These are phyloP conservation scores for Claviceps lovelessii DNA, from an alignment of 2,329 filamentous ascomycete genomes.

Conservation along the genomic window DNA sequence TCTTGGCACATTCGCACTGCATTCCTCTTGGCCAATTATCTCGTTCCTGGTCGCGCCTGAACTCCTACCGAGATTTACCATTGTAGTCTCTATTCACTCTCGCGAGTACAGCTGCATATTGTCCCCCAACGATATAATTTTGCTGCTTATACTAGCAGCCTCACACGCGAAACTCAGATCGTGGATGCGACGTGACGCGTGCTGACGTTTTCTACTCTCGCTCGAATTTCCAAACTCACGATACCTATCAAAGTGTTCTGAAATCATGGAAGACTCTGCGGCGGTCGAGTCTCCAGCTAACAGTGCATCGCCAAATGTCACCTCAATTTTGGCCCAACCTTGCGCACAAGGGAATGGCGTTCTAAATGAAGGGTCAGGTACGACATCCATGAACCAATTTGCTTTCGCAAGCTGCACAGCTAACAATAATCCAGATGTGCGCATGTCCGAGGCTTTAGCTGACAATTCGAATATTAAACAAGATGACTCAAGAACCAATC, in stretches of 20 bases:
- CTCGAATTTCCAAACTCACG: not conserved
- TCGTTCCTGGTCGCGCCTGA: constrained; percentile 20
- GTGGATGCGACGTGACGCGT: constrained; percentile 6
- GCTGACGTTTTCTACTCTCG: not conserved
- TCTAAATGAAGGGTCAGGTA: constrained; percentile 33
- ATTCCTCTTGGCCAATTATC: not conserved
- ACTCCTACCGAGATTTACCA: constrained; percentile 21
- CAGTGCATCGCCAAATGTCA: constrained; percentile 41
- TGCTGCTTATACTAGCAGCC: not conserved
- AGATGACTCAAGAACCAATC: constrained; percentile 44
- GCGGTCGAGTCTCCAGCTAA: constrained; percentile 44
- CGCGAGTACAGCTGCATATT: not conserved
- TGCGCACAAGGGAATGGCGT: constrained; percentile 32
- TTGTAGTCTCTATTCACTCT: constrained; percentile 4
- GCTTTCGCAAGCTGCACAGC: not conserved
- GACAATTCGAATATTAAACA: constrained; percentile 41
- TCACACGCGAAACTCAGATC: not conserved
- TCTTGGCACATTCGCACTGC: not conserved
- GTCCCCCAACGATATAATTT: too few species aligned
- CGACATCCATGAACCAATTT: not conserved
- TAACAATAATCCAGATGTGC: constrained; percentile 34
- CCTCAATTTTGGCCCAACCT: constrained; percentile 41
- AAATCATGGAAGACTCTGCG: constrained; percentile 43
- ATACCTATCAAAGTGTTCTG: not conserved
- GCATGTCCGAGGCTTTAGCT: constrained; percentile 42